Evolutionary conservation across 139 green algal genomes (phyloP).

Genomic region (Pseudopediastrum boryanum): DNA sequence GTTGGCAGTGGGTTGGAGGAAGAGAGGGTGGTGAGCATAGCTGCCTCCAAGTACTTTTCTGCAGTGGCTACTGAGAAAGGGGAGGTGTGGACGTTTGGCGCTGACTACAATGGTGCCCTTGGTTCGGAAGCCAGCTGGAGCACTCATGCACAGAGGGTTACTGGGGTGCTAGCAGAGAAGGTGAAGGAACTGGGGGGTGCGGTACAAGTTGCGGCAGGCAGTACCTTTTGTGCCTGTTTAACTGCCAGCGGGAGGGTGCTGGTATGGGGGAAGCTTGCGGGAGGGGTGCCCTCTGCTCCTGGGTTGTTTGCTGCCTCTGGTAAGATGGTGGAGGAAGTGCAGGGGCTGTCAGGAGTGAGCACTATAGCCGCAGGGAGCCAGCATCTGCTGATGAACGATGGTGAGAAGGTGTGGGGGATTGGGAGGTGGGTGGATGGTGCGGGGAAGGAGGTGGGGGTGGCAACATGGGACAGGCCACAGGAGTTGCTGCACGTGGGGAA

Average conservation of each 20-base stretch:
- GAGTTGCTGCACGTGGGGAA: constrained; percentile 45
- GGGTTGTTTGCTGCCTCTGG: background rate
- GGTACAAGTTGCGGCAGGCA: constrained; percentile 53
- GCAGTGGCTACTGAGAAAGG: constrained; percentile 44
- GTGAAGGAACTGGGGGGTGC: constrained; percentile 63
- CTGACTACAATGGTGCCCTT: constrained; percentile 66
- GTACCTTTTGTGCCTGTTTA: constrained; percentile 62
- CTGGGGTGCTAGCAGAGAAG: constrained; percentile 25
- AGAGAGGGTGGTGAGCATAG: constrained; percentile 41
- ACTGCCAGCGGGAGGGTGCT: constrained; percentile 59
- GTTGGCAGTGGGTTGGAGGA: constrained; percentile 25
- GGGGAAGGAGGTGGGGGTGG: constrained; percentile 23
- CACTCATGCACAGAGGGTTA: constrained; percentile 30
- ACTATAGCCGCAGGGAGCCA: constrained; percentile 60
- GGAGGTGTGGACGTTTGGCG: constrained; percentile 60
- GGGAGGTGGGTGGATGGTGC: constrained; percentile 38
- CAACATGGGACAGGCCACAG: constrained; percentile 31
- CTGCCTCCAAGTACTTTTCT: constrained; percentile 58
- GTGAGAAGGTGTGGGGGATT: constrained; percentile 61
- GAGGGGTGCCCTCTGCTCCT: constrained; percentile 6
- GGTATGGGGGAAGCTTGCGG: constrained; percentile 66
- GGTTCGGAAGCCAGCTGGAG: constrained; percentile 47
- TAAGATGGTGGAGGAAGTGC: background rate
- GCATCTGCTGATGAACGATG: constrained; percentile 67
- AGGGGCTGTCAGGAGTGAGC: constrained; percentile 31